These are phyloP conservation scores for Podospora pseudopauciseta DNA, from an alignment of 495 filamentous ascomycete species.

Conservation along the genomic window DNA sequence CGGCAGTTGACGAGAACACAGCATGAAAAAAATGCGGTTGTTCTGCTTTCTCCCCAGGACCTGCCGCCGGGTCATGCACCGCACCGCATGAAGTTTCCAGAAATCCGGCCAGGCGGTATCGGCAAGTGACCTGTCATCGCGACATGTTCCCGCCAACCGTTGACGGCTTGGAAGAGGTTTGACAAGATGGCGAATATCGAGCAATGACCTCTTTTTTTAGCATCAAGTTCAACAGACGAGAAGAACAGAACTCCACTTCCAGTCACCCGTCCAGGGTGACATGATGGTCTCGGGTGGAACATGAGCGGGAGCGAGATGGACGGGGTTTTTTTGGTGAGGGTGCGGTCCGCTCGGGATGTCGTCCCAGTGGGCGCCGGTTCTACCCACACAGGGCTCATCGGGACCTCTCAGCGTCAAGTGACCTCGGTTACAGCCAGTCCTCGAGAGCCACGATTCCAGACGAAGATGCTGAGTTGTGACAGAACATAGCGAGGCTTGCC, in stretches of 20 bases:
- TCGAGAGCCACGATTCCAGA: slow-evolving; percentile 3
- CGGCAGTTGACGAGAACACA: slow-evolving; percentile 21
- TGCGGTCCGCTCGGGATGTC: slow-evolving; percentile 9
- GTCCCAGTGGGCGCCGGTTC: background rate
- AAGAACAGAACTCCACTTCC: background rate
- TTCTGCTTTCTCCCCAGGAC: background rate
- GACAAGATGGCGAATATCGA: background rate
- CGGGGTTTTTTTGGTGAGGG: slow-evolving; percentile 5
- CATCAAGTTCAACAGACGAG: background rate
- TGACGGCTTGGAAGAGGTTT: background rate
- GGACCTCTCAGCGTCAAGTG: background rate
- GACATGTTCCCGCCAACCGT: background rate
- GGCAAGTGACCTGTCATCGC: slow-evolving; percentile 1
- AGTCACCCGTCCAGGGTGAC: background rate
- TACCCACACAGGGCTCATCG: background rate
- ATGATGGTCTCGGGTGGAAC: background rate
- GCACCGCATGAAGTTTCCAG: slow-evolving; percentile 5
- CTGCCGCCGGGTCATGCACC: slow-evolving; percentile 11
- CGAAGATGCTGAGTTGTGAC: background rate
- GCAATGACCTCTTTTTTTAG: background rate
- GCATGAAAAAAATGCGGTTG: slow-evolving; percentile 8
- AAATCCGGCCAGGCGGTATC: slow-evolving; percentile 1
- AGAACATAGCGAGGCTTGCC: background rate
- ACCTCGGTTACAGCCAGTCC: slow-evolving; percentile 6
- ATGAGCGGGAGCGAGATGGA: background rate